Evolutionary conservation across 1,284 basidiomycete genomes (phyloP), one percentile per base, ranked within the genome.

Genomic region (Puccinia hordei): DNA sequence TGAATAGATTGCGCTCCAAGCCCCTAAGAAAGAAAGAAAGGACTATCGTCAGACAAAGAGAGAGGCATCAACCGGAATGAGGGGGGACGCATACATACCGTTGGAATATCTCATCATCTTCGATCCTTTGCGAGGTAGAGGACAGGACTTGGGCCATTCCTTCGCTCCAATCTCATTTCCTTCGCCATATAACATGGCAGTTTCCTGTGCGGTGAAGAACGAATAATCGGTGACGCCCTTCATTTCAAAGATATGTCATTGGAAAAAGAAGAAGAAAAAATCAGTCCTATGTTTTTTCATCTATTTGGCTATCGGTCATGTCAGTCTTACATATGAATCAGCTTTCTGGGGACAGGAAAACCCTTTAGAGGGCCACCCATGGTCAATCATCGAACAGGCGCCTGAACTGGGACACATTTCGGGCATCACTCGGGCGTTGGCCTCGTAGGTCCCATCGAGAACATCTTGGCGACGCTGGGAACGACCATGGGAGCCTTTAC

Each of bases 81-180:
- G n/a, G 13, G 17, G 13, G 12, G 24, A 55, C 24, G 53, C 66
- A 22, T 38, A 73, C 66, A 22, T 38, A 73, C 72, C 72, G 38
- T 73, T 73, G 4, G 72, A 57, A 73, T 73, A 73, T 33, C 38
- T 38, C 72, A 73, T 73, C 72, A 73, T 73, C 72, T 57, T 73
- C 30, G 72, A 49, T 15, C 72, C 72, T 12, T 44, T 55, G 35
- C 5, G 72, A 5, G 72, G 72, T 0, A 61, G 24, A 0, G 53
- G 9, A 30, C 72, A 73, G 13, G 49, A 17, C 53, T 38, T 38
- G n/a, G 72, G 72, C 72, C 72, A 73, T 19, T 73, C 72, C n/a
- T 49, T 44, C 5, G 51, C 55, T 2, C 2, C 9, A 19, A 73
- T 57, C 15, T 30, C 30, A 15, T 73, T 38, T 19, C 72, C 72